Conservation (phyloP, 2,329 filamentous ascomycete genomes). For the Macrophomina tecta region DNA sequence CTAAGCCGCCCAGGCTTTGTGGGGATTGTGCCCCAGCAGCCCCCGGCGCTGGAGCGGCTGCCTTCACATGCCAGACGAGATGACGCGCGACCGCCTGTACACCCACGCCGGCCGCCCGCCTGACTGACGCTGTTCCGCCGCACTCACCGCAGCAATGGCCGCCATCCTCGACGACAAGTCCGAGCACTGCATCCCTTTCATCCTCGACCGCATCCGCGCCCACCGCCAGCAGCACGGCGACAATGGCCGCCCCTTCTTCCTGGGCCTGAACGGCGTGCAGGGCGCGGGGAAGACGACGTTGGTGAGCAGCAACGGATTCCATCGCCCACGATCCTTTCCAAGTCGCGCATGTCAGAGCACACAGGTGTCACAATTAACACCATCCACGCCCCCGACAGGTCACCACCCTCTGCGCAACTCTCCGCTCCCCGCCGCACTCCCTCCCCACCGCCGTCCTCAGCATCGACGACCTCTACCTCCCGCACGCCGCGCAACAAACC, state of each 20-base stretch:
- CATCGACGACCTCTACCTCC: slow-evolving; percentile 89
- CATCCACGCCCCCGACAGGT: slow-evolving; percentile 51
- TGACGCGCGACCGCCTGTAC: slow-evolving; percentile 24
- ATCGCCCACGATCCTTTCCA: neutral
- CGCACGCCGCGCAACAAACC: slow-evolving; percentile 69
- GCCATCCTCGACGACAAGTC: slow-evolving; percentile 75
- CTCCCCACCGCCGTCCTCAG: slow-evolving; percentile 74
- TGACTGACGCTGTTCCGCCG: slow-evolving; percentile 1
- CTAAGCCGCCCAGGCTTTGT: too few species aligned
- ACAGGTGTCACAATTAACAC: neutral
- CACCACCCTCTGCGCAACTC: slow-evolving; percentile 65
- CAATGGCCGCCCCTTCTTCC: slow-evolving; percentile 70
- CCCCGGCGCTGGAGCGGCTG: neutral
- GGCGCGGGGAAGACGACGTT: slow-evolving; percentile 89
- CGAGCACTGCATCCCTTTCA: slow-evolving; percentile 77
- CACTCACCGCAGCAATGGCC: slow-evolving; percentile 31
- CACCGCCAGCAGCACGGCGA: slow-evolving; percentile 49
- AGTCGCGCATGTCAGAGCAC: neutral
- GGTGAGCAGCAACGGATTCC: slow-evolving; percentile 49
- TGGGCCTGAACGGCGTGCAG: slow-evolving; percentile 87
- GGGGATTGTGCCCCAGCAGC: neutral
- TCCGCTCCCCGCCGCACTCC: slow-evolving; percentile 63
- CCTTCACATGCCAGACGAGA: slow-evolving; percentile 28
- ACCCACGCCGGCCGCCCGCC: neutral
- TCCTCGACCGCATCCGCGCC: slow-evolving; percentile 62